Base-by-base conservation (phyloP, 306 rosid genomes). In the Medicago arabica region DNA sequence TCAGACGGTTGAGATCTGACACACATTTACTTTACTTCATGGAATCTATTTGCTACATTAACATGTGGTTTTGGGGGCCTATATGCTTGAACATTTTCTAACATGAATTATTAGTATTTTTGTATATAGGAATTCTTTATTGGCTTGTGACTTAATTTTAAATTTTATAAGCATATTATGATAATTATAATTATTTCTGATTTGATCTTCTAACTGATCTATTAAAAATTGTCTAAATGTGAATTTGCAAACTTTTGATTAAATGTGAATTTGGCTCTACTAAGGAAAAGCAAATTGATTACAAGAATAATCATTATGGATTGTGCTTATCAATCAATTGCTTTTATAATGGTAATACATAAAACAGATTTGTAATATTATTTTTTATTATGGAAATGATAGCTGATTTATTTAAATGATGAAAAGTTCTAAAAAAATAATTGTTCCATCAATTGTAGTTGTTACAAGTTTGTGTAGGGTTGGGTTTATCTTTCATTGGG, bases 31-130 rank as follows among this genome's bases (percentile, higher is more conserved):
- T 31, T 31, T 31, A 31, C 7, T 34, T 34, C 7, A 34, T 34
- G 38, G 38, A 34, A 34, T 34, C 6, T 43, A 4, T 46, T 46
- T 46, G 16, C 51, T 46, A 15, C 16, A 46, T 81, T 69, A 69
- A 61, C 70, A 79, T 81, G 69, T 62, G 73, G 41, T 76, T 74
- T 81, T 54, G 70, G 85, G 87, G 87, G 25, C 74, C 76, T 66
- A 40, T 17, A 39, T 44, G 51, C 71, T 75, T 50, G 28, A 46
- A 66, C 54, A 63, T 72, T 81, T 78, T 80, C 74, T 80, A 57
- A 74, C 69, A 64, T 81, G 47, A 76, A 69, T 72, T 76, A 77
- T 78, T 51, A 60, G 53, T 21, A 67, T 18, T 54, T 75, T 60
- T 66, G 8, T 77, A 67, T 67, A 62, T 65, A 47, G 19, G 59